A percentile compares a stretch with the other conserved stretches of the same genome.
These are phyloP conservation scores for Biancaea sappan DNA, from an alignment of 306 rosid species.

Conservation along the genomic window DNA sequence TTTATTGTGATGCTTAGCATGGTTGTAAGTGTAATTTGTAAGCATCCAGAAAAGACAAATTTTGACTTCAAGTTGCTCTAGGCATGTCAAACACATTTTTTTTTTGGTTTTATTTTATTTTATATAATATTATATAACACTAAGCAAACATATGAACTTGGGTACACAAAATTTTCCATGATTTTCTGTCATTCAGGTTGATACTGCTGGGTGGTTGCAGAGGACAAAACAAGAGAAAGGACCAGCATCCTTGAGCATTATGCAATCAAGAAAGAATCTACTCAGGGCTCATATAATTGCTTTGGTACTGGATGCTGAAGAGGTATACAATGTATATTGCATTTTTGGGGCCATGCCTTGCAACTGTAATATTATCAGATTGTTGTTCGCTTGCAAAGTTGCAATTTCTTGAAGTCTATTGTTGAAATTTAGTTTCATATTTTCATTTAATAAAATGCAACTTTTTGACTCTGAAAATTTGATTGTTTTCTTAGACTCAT, in stretches of 20 bases:
- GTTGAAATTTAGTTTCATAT: conserved; percentile 12
- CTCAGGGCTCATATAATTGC: conserved; percentile 96
- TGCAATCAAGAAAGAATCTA: conserved; percentile 90
- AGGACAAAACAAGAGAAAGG: conserved; percentile 88
- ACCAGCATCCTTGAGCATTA: conserved; percentile 88
- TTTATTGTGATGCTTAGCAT: background rate
- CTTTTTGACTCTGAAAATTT: conserved; percentile 8
- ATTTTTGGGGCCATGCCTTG: conserved; percentile 8
- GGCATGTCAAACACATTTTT: too few relatives aligned
- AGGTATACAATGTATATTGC: conserved; percentile 52
- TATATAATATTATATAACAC: background rate
- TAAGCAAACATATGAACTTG: conserved; percentile 1
- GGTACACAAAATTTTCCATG: conserved; percentile 1
- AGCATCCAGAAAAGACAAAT: background rate
- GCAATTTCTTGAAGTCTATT: conserved; percentile 9
- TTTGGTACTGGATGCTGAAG: conserved; percentile 93
- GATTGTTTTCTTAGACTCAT: conserved; percentile 23
- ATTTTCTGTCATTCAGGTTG: conserved; percentile 64
- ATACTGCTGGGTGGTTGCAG: conserved; percentile 98
- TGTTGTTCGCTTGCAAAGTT: conserved; percentile 14
- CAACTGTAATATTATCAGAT: conserved; percentile 16
- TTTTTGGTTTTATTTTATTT: too few relatives aligned
- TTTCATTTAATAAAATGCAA: conserved; percentile 1
- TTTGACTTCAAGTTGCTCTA: conserved; percentile 15
- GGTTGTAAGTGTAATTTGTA: conserved; percentile 5